phyloP scores from a whole-genome alignment of 1,284 basidiomycete species.

The Ceratobasidium sp. region DNA sequence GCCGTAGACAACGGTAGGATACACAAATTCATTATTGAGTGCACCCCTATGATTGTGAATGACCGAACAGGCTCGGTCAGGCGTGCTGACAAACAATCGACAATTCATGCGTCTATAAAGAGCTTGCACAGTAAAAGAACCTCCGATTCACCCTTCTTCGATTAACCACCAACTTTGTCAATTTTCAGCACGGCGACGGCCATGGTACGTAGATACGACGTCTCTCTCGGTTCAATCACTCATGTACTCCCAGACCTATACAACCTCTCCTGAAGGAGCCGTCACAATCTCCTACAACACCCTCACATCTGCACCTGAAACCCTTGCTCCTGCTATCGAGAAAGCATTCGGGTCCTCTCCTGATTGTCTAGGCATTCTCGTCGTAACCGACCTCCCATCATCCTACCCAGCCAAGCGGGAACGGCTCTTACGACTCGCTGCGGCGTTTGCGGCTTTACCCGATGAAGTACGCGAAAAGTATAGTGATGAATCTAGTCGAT shows the following conservation, averaged over 20 bases:
- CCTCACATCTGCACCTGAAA: slow-evolving; percentile 64
- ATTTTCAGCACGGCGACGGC: not conserved
- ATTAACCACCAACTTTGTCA: not conserved
- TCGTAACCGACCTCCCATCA: slow-evolving; percentile 79
- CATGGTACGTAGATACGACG: not conserved
- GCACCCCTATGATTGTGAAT: not conserved
- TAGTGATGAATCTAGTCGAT: slow-evolving; percentile 69
- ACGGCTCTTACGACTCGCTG: slow-evolving; percentile 72
- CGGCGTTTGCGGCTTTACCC: slow-evolving; percentile 75
- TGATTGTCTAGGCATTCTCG: slow-evolving; percentile 77
- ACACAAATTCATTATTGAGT: not conserved
- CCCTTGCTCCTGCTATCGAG: slow-evolving; percentile 65
- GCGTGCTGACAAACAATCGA: not conserved
- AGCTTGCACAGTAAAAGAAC: not conserved
- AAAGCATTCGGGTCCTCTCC: slow-evolving; percentile 81
- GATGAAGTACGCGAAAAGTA: slow-evolving; percentile 71
- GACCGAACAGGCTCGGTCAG: slow-evolving; percentile 9
- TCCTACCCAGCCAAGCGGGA: slow-evolving; percentile 69
- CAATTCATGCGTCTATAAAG: slow-evolving; percentile 12
- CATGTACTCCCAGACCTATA: slow-evolving; percentile 9
- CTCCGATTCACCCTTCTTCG: not conserved
- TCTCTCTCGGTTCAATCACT: not conserved
- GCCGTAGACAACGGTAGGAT: not conserved
- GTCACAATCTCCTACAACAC: slow-evolving; percentile 74
- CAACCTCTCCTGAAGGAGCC: slow-evolving; percentile 56